Conservation (phyloP, 1,139 yeast genomes). For the Taphrina communis region DNA sequence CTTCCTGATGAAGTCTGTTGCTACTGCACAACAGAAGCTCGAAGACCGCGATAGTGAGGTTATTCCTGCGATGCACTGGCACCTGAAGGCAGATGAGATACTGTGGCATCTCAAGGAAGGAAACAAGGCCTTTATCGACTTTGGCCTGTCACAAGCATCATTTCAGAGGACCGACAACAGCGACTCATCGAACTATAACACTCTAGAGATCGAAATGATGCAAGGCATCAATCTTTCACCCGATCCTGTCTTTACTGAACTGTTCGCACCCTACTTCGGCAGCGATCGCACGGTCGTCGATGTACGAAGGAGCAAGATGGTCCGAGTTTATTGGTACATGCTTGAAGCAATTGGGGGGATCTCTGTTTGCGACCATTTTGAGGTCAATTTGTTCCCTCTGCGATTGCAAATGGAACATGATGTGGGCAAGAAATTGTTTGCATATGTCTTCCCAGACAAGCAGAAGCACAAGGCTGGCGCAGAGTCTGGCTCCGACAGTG, state of each 20-base stretch:
- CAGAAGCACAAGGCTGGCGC: constrained; percentile 10
- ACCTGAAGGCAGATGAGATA: constrained; percentile 71
- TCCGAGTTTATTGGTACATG: constrained; percentile 71
- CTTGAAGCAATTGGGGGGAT: constrained; percentile 87
- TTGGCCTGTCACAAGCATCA: constrained; percentile 67
- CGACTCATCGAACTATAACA: constrained; percentile 69
- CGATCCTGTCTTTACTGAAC: constrained; percentile 70
- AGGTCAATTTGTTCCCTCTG: constrained; percentile 65
- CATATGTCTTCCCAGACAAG: constrained; percentile 66
- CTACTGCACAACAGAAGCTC: constrained; percentile 55
- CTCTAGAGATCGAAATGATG: constrained; percentile 64
- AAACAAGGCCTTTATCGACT: constrained; percentile 71
- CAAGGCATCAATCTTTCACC: constrained; percentile 73
- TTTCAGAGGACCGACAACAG: constrained; percentile 67
- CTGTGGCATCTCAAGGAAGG: constrained; percentile 73
- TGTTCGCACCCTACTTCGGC: constrained; percentile 61
- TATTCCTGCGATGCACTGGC: constrained; percentile 60
- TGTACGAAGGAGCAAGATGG: constrained; percentile 51
- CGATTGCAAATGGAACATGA: constrained; percentile 73
- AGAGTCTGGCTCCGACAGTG: constrained; percentile 21
- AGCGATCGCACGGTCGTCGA: constrained; percentile 49
- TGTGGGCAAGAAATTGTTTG: constrained; percentile 66
- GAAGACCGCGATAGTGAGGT: constrained; percentile 53
- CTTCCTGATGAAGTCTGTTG: constrained; percentile 70
- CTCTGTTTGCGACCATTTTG: constrained; percentile 63